Conservation (phyloP, 352 stramenopile genomes). For the Pythium volutum region DNA sequence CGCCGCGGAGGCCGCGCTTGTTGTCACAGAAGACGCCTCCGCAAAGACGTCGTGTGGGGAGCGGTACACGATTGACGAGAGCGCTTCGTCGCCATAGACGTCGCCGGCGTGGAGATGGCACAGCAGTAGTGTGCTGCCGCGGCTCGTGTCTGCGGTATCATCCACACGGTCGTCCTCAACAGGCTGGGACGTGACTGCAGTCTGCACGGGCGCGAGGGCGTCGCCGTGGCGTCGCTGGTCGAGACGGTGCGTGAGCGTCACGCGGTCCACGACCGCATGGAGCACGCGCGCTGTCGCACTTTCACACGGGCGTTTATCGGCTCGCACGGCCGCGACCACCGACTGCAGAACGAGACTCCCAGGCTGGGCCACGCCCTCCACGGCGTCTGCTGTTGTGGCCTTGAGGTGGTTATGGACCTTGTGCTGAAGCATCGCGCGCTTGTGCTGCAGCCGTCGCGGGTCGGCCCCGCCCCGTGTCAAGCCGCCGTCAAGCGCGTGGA, state of each 20-base stretch:
- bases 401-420: constrained; percentile 23
- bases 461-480: constrained; percentile 2
- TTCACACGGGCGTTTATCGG: constrained; percentile 18
- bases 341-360: constrained; percentile 43
- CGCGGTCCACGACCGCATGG: constrained; percentile 16
- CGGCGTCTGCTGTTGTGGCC: not conserved
- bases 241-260: constrained; percentile 14
- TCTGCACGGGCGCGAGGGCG: not conserved
- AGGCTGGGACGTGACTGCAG: not conserved
- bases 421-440: constrained; percentile 24
- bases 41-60: constrained; percentile 29
- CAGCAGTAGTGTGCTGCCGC: constrained; percentile 28
- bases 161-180: not conserved
- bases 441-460: constrained; percentile 15
- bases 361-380: not conserved
- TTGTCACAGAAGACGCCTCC: not conserved
- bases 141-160: not conserved
- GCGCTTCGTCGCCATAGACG: constrained; percentile 50
- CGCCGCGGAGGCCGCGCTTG: not conserved
- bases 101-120: constrained; percentile 43
- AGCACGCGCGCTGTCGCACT: constrained; percentile 11
- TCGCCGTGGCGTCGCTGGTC: constrained; percentile 9
- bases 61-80: constrained; percentile 17
- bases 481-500: constrained; percentile 28
- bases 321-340: constrained; percentile 44